Percentiles rank a stretch among this genome's conserved stretches.
Conservation (phyloP, 495 filamentous ascomycete genomes). For the Penicillium roqueforti region DNA sequence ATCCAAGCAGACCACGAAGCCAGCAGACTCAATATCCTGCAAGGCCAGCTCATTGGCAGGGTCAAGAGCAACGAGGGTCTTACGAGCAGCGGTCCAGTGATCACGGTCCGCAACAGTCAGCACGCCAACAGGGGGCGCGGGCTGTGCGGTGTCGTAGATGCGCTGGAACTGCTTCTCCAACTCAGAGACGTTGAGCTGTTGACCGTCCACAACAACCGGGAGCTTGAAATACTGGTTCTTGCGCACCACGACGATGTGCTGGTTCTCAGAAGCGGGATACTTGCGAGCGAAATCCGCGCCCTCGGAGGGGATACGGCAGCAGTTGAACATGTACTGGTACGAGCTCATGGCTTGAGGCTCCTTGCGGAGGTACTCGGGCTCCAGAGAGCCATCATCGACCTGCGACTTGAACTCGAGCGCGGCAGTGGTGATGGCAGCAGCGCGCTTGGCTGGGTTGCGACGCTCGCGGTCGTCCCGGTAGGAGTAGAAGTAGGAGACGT, state of each 20-base stretch:
- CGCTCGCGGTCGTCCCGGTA: constrained; percentile 89
- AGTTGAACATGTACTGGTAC: constrained; percentile 99
- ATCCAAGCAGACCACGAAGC: constrained; percentile 92
- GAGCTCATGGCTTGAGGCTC: constrained; percentile 94
- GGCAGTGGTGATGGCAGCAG: constrained; percentile 81
- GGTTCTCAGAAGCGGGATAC: constrained; percentile 66
- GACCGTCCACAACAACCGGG: constrained; percentile 66
- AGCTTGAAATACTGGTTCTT: constrained; percentile 98
- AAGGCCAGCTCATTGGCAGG: constrained; percentile 72
- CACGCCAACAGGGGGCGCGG: constrained; percentile 70
- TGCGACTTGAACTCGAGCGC: constrained; percentile 89
- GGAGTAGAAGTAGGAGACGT: constrained; percentile 99
- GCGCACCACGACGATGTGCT: constrained; percentile 82
- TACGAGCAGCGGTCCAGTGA: constrained; percentile 82
- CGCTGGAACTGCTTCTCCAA: constrained; percentile 82
- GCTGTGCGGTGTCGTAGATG: constrained; percentile 73
- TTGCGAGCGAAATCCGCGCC: constrained; percentile 80
- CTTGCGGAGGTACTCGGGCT: constrained; percentile 98
- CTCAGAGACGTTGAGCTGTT: constrained; percentile 80
- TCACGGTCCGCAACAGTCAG: constrained; percentile 92
- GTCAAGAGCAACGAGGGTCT: constrained; percentile 67
- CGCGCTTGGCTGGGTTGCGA: constrained; percentile 84
- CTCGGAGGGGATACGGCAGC: constrained; percentile 78
- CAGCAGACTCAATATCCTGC: constrained; percentile 80
- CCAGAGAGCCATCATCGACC: constrained; percentile 76